Conservation (phyloP, 805 yeast species). For the Torulaspora gathmanii region DNA sequence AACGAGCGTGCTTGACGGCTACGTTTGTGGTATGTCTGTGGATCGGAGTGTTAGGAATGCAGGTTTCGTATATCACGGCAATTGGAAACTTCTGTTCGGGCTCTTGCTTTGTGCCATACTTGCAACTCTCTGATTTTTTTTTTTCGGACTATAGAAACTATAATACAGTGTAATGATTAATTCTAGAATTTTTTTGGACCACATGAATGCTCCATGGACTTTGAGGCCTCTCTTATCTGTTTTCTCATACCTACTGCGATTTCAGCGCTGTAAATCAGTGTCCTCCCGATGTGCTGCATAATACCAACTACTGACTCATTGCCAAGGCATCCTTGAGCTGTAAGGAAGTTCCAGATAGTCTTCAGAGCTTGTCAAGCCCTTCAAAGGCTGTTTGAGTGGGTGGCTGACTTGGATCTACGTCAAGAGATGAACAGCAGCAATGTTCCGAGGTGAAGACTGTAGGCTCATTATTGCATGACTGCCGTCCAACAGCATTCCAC, state of each 20-base stretch:
- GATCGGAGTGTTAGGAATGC: too few relatives aligned
- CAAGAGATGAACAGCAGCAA: constrained; percentile 6
- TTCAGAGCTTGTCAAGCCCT: too few relatives aligned
- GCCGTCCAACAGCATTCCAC: too few relatives aligned
- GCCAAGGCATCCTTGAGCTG: neutral
- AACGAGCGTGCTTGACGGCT: neutral
- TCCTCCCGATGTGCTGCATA: neutral
- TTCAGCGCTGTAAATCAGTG: neutral
- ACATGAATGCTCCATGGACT: too few relatives aligned
- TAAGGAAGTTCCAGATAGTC: neutral
- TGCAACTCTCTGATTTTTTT: neutral
- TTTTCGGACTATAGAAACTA: neutral
- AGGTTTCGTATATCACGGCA: neutral
- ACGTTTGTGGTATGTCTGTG: neutral
- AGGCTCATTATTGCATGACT: too few relatives aligned
- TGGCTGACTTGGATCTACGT: neutral
- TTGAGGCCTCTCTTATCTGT: too few relatives aligned
- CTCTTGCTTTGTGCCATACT: neutral
- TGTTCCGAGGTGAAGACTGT: too few relatives aligned
- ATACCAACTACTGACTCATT: neutral
- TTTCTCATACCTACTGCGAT: too few relatives aligned
- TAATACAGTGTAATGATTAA: too few relatives aligned
- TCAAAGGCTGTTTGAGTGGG: neutral
- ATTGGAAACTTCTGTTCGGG: neutral
- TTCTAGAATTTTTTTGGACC: too few relatives aligned